Base-by-base conservation (phyloP, 768 basidiomycete species). In the Glaciozyma antarctica region DNA sequence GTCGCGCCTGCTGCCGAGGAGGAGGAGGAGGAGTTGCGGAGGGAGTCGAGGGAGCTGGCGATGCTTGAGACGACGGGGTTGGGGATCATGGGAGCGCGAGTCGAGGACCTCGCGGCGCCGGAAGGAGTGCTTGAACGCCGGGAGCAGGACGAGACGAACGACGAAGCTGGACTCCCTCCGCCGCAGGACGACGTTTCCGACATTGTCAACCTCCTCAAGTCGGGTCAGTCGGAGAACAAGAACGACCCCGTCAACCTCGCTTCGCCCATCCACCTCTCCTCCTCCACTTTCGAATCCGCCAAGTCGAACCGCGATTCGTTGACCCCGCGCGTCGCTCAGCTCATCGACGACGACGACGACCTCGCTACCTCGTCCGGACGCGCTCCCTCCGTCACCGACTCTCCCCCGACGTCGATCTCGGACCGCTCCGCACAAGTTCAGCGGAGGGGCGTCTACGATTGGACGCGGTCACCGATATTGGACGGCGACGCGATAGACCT, bases 181-280 rank as follows among this genome's bases (percentile, higher is more conserved):
- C 65, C 64, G 7, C 64, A 67, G 43, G 53, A 71, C 65, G 72
- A 73, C 56, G 55, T 73, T 19, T 58, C 62, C 30, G 71, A 73
- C 10, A 69, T 73, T 21, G 30, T 58, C 22, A 53, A 49, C n/a
- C 26, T 73, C 41, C 67, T 73, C 9, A n/a, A 61, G 21, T 55
- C 64, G 7, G 54, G 66, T n/a, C 57, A 66, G 28, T 10, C 60
- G 32, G 45, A 47, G 17, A 61, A 60, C 22, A 21, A 5, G 24
- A 9, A 30, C 5, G 32, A 59, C 2, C 43, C 44, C n/a, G 32
- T 58, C 28, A 57, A 61, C 21, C 69, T 73, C 30, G 71, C 73
- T 0, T 73, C 73, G 9, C 73, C 73, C 2, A 73, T 73, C 43
- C 65, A 64, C 8, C 69, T 73, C 48, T 62, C 43, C 34, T 51